Evolutionary conservation across 2,329 filamentous ascomycete genomes (phyloP).

Genomic region (Chaetomiaceae sp.): DNA sequence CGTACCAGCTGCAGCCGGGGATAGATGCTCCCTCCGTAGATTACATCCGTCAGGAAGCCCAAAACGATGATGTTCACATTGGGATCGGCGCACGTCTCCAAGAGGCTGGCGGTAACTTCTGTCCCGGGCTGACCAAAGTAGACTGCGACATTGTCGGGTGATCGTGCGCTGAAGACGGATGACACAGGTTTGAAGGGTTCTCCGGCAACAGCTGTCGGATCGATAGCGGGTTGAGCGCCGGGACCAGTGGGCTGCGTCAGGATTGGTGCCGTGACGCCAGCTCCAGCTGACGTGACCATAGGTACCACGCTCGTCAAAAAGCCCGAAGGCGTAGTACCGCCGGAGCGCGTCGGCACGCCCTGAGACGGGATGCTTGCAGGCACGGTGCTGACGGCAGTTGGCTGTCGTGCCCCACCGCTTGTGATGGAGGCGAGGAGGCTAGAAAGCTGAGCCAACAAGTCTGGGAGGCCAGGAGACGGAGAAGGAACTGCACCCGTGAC

Average conservation of each 20-base stretch:
- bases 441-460: conserved; percentile 5
- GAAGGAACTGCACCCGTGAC: no score
- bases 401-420: no score
- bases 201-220: neutral
- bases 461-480: neutral
- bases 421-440: neutral
- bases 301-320: neutral
- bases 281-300: neutral
- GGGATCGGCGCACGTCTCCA: conserved; percentile 16
- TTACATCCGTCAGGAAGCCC: conserved; percentile 14
- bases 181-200: neutral
- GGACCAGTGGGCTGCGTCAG: no score
- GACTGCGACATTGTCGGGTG: conserved; percentile 14
- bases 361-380: neutral
- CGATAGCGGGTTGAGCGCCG: neutral
- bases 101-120: neutral
- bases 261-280: neutral
- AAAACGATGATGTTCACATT: conserved; percentile 20
- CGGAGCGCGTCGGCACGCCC: neutral
- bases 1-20: conserved; percentile 13
- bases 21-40: neutral
- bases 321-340: no score
- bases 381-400: neutral
- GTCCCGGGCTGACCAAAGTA: conserved; percentile 16
- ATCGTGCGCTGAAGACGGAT: conserved; percentile 14